A percentile compares a stretch with the other conserved stretches of the same genome.
These are phyloP conservation scores for Pseudopithomyces maydicus DNA, from an alignment of 2,329 filamentous ascomycete genomes.

Conservation along the genomic window DNA sequence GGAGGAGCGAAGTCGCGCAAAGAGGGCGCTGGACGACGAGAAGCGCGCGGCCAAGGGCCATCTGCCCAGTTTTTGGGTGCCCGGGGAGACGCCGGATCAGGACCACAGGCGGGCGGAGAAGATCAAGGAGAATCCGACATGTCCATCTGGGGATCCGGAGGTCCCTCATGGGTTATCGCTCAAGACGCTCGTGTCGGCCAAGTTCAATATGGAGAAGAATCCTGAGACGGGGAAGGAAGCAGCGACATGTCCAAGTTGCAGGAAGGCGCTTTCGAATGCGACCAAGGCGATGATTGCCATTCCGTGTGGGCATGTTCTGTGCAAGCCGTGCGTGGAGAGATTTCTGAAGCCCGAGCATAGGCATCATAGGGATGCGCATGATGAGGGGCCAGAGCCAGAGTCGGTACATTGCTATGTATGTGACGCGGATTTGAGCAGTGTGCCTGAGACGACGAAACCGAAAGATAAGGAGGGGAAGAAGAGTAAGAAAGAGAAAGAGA, in stretches of 20 bases:
- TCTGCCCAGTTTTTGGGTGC: constrained; percentile 91
- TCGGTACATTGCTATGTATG: constrained; percentile 82
- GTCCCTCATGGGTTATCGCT: constrained; percentile 76
- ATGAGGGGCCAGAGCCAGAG: constrained; percentile 58
- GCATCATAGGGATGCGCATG: constrained; percentile 58
- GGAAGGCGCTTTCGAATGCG: constrained; percentile 80
- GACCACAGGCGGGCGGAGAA: constrained; percentile 52
- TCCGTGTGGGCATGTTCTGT: constrained; percentile 90
- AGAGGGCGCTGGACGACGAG: constrained; percentile 73
- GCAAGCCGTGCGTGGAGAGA: constrained; percentile 79
- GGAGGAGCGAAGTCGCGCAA: constrained; percentile 72
- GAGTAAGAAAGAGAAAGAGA: constrained; percentile 55
- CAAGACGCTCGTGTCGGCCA: constrained; percentile 74
- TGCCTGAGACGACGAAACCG: constrained; percentile 29
- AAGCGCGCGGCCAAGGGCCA: constrained; percentile 67
- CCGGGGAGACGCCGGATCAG: constrained; percentile 72
- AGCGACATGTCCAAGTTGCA: constrained; percentile 80
- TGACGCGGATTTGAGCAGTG: constrained; percentile 70
- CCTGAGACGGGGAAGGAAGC: constrained; percentile 54
- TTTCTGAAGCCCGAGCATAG: constrained; percentile 66
- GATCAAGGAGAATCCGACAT: constrained; percentile 71
- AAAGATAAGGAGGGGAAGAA: constrained; percentile 46
- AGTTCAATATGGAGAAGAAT: constrained; percentile 74
- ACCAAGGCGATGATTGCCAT: constrained; percentile 82
- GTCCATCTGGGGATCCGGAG: constrained; percentile 72